A percentile compares a stretch with the other conserved stretches of the same genome.
phyloP scores from a whole-genome alignment of 1,139 yeast species.

The Pichia cactophila region DNA sequence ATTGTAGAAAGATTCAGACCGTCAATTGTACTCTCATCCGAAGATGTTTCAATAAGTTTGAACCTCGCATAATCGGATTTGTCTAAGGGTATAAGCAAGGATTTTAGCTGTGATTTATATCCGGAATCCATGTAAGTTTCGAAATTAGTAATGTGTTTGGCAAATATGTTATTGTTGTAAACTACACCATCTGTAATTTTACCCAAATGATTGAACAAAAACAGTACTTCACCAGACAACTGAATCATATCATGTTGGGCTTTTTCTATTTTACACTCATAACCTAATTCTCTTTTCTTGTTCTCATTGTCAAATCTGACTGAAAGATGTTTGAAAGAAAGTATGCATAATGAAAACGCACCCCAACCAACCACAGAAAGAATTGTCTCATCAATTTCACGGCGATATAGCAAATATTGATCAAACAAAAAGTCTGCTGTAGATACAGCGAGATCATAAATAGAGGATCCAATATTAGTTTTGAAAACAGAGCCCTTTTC shows the following conservation, averaged over 20 bases:
- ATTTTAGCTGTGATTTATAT: background rate
- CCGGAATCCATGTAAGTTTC: slow-evolving; percentile 2
- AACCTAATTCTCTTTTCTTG: background rate
- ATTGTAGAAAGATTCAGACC: background rate
- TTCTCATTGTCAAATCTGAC: background rate
- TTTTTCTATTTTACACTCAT: background rate
- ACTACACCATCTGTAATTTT: background rate
- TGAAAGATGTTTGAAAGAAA: slow-evolving; percentile 4
- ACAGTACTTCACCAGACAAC: background rate
- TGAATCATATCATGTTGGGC: slow-evolving; percentile 4
- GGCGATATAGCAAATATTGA: background rate
- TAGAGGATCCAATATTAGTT: slow-evolving; percentile 1
- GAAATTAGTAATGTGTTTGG: background rate
- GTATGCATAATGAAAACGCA: slow-evolving; percentile 4
- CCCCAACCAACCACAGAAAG: slow-evolving; percentile 5
- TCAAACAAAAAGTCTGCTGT: slow-evolving; percentile 6
- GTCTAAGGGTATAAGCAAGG: background rate
- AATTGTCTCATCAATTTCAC: background rate
- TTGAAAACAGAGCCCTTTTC: background rate
- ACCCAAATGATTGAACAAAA: background rate
- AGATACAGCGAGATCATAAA: slow-evolving; percentile 4
- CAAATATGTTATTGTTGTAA: background rate
- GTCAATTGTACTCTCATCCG: background rate
- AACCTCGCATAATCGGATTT: background rate
- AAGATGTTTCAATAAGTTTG: no score